Base-by-base conservation (phyloP, 805 yeast species). In the Saturnispora serradocipensis region DNA sequence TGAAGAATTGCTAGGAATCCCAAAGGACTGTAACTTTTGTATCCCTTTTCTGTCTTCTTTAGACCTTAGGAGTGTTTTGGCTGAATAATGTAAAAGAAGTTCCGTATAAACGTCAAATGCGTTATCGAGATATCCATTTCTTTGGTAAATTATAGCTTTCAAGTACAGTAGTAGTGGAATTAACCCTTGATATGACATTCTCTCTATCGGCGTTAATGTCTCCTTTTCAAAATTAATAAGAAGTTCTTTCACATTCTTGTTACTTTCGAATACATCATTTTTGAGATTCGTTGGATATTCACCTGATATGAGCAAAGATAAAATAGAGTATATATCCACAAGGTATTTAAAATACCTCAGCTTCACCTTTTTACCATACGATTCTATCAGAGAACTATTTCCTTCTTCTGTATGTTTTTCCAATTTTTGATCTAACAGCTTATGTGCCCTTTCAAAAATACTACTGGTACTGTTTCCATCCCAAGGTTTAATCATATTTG, bases 401-500 rank as follows among this genome's bases (percentile, higher is more conserved):
- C 20, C 15, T 28, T 11, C 8, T 35, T 24, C 35, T 34, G 9
- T 2, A 43, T 27, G 4, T 34, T 10, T 9, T 43, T 32, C 18
- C 6, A 11, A 32, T 38, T 20, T 75, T 72, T 3, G 72, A 62
- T 45, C 65, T 68, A n/a, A 56, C 57, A 5, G 76, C 61, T 46
- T 71, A 66, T 15, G 16, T 22, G 25, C 38, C 20, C 38, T 44
- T 10, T 36, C 18, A 28, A 49, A 49, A 13, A 44, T 49, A 32
- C 9, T 18, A 10, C 20, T 38, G 15, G 48, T 30, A 10, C 16
- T 18, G 42, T 63, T 65, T 1, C 66, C 67, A 45, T 66, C 67
- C 59, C 70, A 62, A 0, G 71, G 61, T 39, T 69, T 73, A 15
- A 60, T 58, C 20, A 74, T 54, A 32, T 70, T 67, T 6, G 68